Evolutionary conservation across 2,329 filamentous ascomycete species (phyloP), one percentile per base, ranked within the genome.

Genomic region (Botrytis hyacinthi): DNA sequence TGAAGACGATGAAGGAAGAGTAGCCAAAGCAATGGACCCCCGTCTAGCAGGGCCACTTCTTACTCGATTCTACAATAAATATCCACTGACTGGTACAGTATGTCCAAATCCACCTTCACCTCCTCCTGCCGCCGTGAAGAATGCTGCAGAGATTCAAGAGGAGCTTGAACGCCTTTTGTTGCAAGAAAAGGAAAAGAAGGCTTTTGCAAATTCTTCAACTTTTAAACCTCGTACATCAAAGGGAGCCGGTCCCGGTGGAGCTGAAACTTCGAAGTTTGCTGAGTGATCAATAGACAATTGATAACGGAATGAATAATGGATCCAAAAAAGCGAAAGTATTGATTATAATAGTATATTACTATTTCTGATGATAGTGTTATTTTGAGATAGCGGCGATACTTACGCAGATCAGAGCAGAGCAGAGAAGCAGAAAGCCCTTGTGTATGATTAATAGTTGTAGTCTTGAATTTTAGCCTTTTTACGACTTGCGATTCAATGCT

Each of bases 41-140:
- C 71, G 66, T n/a, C 77, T 78, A 77, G 76, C 75, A n/a, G 62
- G 75, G 35, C 74, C 72, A 32, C 66, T 80, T 44, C 65, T 81
- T 54, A 73, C 77, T 32, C 74, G 75, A 10, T 80, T 80, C 59
- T 75, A 66, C 5, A 75, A 74, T 42, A 80, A 79, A 46, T 81
- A 80, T 74, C 80, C 80, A 48, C 71, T 78, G 70, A 81, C 80
- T 42, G 80, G 80, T 65, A 76, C 74, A 40, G 42, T 62, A 18
- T 74, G 75, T n/a, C 32, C 69, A 37, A 61, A 51, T 35, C 73
- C 62, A 46, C 72, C 65, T 44, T 42, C 37, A 29, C 65, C 71
- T 29, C 29, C 42, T 7, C 54, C 59, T 26, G 42, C 12, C 29
- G n/a, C 44, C 18, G 42, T 46, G 26, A 54, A 70, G 51, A 69